Base-by-base conservation (phyloP, 1,284 basidiomycete genomes). In the Tetrapyrgos nigripes region DNA sequence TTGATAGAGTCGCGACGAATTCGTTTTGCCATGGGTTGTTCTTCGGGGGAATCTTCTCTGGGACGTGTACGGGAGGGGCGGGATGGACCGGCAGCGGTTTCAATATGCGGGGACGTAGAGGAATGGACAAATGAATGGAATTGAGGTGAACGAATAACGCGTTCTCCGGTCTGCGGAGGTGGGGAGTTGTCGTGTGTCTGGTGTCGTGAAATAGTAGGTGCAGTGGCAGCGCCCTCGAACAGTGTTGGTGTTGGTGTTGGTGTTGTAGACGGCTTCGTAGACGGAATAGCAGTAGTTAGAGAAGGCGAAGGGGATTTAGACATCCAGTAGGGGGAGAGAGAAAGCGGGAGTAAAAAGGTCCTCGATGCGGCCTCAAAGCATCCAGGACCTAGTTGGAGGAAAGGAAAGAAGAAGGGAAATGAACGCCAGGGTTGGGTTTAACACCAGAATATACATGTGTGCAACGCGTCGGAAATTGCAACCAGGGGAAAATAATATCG, bases 231-330 rank as follows among this genome's bases (percentile, higher is more conserved):
- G 40, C 44, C 33, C 44, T 29, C 40, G 55, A 52, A 14, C 14
- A 33, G 31, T 8, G 14, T 8, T 33, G 14, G 31, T 33, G 14
- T 33, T 33, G 37, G 37, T 33, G 37, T 9, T 17, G 37, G 37
- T 5, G 37, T 4, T 40, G 17, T 65, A 29, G 72, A 63, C 37
- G 69, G 65, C 64, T 68, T 70, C 74, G 70, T 72, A 71, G 66
- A 55, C 46, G 69, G 63, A n/a, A 55, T 43, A 68, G 68, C 63
- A 64, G 68, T 73, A 77, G 76, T 76, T 75, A 72, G 72, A 57
- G 68, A 73, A 60, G 76, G 76, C 64, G 77, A 77, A 73, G 71
- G 65, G 60, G 78, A 76, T 66, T 73, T 72, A 69, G 80, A 78
- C 81, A 82, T 83, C 68, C 78, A 78, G 70, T 62, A 64, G 66